Evolutionary conservation across 371 early-diverging fungal species (phyloP).

Genomic region (Dipsacomyces acuminosporus): DNA sequence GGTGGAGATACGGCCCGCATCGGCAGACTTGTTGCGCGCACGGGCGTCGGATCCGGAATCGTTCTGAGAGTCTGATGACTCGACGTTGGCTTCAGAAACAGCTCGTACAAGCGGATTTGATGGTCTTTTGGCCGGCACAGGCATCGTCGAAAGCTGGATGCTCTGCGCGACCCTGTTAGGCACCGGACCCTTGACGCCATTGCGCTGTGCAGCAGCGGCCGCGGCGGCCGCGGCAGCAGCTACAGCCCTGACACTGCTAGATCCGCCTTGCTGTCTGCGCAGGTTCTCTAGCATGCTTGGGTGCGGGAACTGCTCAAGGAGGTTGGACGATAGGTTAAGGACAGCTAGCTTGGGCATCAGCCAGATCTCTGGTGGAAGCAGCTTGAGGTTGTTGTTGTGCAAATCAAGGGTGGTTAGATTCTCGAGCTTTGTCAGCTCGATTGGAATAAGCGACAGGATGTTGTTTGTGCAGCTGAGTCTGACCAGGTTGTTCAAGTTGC

Average conservation of each 20-base stretch:
- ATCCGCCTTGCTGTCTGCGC: slow-evolving; percentile 41
- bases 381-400: slow-evolving; percentile 66
- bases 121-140: slow-evolving; percentile 22
- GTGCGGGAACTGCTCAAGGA: slow-evolving; percentile 64
- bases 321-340: slow-evolving; percentile 74
- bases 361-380: slow-evolving; percentile 85
- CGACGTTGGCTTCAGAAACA: slow-evolving; percentile 16
- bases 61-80: neutral
- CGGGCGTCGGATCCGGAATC: neutral
- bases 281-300: slow-evolving; percentile 50
- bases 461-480: slow-evolving; percentile 67
- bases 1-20: slow-evolving; percentile 25
- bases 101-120: slow-evolving; percentile 31
- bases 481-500: slow-evolving; percentile 52
- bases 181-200: slow-evolving; percentile 15
- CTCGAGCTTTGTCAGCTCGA: slow-evolving; percentile 56
- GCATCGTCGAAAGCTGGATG: slow-evolving; percentile 14
- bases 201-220: slow-evolving; percentile 51
- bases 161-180: slow-evolving; percentile 16
- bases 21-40: slow-evolving; percentile 33
- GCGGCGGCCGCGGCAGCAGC: slow-evolving; percentile 37
- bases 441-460: slow-evolving; percentile 56
- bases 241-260: slow-evolving; percentile 43
- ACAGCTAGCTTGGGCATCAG: slow-evolving; percentile 59
- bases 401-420: slow-evolving; percentile 56